Evolutionary conservation across 2,329 filamentous ascomycete species (phyloP), one percentile per base, ranked within the genome.

Genomic region (Calonectria pseudoreteaudii): DNA sequence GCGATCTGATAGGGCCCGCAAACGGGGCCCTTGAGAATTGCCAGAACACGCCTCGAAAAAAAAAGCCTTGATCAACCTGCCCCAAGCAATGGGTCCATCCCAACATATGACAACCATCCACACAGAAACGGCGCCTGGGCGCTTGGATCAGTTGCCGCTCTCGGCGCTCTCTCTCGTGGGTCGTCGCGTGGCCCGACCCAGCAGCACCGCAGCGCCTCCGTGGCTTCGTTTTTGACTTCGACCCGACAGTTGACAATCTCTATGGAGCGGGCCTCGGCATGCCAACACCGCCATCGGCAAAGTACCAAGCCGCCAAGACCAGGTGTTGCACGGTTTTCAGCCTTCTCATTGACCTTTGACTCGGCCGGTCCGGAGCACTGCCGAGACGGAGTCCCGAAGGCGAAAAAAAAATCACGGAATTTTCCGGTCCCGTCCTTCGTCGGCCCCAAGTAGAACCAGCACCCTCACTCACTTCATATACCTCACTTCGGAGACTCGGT

Each of bases 171-270:
- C 69, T 41, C 69, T 71, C 76, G 71, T 80, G 79, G 78, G 79
- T 77, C 74, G 74, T 80, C 79, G 79, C 79, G 78, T 80, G 79
- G 79, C 76, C 70, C 68, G 74, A 77, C 76, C 76, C 70, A 78
- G 74, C 70, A 75, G 69, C 71, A 53, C 66, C 66, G 50, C 72
- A 74, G 67, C 73, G 68, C 74, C 72, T 68, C 66, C 72, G 60
- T 77, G 77, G 74, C 69, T 74, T 75, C 70, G 74, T 74, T 72
- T 70, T 77, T 78, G 66, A 75, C 74, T 78, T 75, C 72, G 74
- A 65, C 58, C 72, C 68, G 70, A 75, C 72, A 75, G 47, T 65
- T 65, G 64, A 74, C 62, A 74, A 66, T 67, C 67, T 66, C 75
- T 62, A 41, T 50, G 34, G 34, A 56, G 41, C 52, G 44, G 68